phyloP scores from a whole-genome alignment of 352 stramenopile species.

The Chrysophaeum taylorii region DNA sequence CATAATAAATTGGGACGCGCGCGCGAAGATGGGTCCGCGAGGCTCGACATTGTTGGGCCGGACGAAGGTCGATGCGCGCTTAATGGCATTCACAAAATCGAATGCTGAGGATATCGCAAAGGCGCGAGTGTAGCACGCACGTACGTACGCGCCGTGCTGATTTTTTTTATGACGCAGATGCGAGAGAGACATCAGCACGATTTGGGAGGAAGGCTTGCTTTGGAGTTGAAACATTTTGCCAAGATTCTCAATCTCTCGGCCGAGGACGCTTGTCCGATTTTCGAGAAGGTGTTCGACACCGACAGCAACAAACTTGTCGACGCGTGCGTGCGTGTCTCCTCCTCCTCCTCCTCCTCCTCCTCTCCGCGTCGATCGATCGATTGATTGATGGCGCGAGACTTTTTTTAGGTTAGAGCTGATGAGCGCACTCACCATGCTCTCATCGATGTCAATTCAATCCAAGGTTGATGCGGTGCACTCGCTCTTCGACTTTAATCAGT shows the following conservation, averaged over 20 bases:
- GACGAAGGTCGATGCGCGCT: too few relatives aligned
- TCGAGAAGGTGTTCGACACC: constrained; percentile 21
- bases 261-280: constrained; percentile 10
- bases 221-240: neutral
- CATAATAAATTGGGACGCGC: too few relatives aligned
- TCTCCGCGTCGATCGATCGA: constrained; percentile 1
- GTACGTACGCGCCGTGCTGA: too few relatives aligned
- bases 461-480: constrained; percentile 17
- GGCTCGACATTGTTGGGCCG: too few relatives aligned
- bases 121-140: too few relatives aligned
- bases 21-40: too few relatives aligned
- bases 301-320: constrained; percentile 21
- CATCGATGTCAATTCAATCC: neutral
- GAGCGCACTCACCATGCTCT: neutral
- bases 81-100: too few relatives aligned
- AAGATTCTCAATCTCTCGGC: constrained; percentile 11
- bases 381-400: constrained; percentile 9
- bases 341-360: constrained; percentile 2
- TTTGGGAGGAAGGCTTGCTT: too few relatives aligned
- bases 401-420: constrained; percentile 10
- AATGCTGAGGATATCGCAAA: too few relatives aligned
- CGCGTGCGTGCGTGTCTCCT: constrained; percentile 15
- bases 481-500: constrained; percentile 23
- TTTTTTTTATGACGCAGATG: too few relatives aligned
- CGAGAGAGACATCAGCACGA: too few relatives aligned